These are phyloP conservation scores for Sabuloglossum arenarium DNA, from an alignment of 495 filamentous ascomycete species.

Conservation along the genomic window DNA sequence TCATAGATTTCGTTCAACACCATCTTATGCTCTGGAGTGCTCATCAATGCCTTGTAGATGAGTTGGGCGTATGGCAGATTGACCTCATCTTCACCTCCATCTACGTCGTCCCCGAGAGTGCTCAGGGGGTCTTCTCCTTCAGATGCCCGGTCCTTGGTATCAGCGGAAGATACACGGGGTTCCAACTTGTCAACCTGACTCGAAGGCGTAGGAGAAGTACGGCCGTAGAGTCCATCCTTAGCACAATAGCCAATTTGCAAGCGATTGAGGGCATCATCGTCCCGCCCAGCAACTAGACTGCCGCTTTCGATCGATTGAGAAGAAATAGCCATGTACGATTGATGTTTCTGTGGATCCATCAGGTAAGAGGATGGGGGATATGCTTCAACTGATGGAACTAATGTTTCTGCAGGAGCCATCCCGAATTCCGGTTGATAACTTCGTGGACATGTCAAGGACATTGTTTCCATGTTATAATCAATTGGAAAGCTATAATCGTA, in stretches of 20 bases:
- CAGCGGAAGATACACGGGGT: neutral
- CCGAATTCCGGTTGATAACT: neutral
- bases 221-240: neutral
- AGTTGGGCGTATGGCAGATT: conserved; percentile 51
- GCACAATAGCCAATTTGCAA: neutral
- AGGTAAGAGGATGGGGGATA: conserved; percentile 4
- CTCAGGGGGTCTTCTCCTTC: neutral
- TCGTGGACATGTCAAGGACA: neutral
- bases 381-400: neutral
- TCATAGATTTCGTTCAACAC: conserved; percentile 71
- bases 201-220: neutral
- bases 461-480: neutral
- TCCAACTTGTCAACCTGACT: neutral
- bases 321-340: neutral
- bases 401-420: neutral
- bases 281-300: neutral
- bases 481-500: neutral
- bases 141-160: neutral
- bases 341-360: conserved; percentile 2
- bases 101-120: neutral
- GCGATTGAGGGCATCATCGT: neutral
- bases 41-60: conserved; percentile 56
- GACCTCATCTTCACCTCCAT: neutral
- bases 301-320: neutral
- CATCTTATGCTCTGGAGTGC: conserved; percentile 40